These are phyloP conservation scores for Plasmodium vivax DNA, from an alignment of 169 alveolate species.

Conservation along the genomic window DNA sequence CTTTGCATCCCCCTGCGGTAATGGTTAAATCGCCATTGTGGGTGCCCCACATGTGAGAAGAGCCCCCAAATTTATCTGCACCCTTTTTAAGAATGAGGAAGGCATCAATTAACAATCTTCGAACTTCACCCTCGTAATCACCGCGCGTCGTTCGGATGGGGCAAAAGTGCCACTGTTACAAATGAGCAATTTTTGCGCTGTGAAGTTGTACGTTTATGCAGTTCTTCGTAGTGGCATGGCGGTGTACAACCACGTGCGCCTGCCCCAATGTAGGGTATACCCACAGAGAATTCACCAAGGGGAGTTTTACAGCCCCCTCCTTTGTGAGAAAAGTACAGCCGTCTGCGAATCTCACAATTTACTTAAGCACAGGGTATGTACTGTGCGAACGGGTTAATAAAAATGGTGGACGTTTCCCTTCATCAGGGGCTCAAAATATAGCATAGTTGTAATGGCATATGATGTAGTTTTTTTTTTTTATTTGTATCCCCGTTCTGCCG, in stretches of 20 bases:
- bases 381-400: background rate
- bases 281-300: background rate
- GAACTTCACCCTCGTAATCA: background rate
- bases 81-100: background rate
- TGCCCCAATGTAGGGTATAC: background rate
- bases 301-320: background rate
- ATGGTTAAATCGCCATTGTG: background rate
- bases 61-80: background rate
- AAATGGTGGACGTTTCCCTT: background rate
- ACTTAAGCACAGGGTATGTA: background rate
- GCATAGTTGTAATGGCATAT: background rate
- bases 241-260: background rate
- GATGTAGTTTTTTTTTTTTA: background rate
- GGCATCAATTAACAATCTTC: background rate
- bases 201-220: background rate
- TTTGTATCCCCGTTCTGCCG: background rate
- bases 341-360: background rate
- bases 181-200: background rate
- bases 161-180: background rate
- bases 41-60: background rate
- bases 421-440: background rate
- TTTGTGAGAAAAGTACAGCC: background rate
- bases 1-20: background rate
- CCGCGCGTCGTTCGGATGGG: background rate
- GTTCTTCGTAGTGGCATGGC: background rate